Conservation (phyloP, 78 protist genomes). For the Chrysochromulina tobinii region DNA sequence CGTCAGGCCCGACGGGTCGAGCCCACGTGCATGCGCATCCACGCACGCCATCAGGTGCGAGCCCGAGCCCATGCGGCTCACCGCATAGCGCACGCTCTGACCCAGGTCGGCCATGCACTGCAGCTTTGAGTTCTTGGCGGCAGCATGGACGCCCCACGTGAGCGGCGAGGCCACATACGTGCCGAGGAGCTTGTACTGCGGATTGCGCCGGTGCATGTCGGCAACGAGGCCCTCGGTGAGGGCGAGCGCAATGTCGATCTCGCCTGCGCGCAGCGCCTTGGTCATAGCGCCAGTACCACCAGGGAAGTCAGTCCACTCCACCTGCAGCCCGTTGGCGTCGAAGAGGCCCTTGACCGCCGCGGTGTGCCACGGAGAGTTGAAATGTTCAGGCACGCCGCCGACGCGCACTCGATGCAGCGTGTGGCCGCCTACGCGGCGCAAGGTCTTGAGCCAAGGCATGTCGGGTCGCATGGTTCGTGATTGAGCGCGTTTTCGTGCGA, state of each 20-base stretch:
- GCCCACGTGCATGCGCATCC: neutral
- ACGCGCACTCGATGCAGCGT: neutral
- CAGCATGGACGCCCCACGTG: neutral
- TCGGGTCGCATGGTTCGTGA: no score
- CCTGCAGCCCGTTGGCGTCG: neutral
- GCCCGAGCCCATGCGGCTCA: neutral
- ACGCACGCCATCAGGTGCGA: constrained; percentile 1
- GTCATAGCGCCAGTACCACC: constrained; percentile 20
- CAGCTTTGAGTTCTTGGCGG: neutral
- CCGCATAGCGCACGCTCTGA: neutral
- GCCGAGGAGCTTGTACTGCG: neutral
- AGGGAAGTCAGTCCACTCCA: neutral
- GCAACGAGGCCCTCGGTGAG: constrained; percentile 21
- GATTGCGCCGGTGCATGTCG: neutral
- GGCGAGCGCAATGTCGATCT: neutral
- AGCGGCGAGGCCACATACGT: constrained; percentile 7
- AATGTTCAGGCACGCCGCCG: constrained; percentile 22
- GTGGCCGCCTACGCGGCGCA: no score
- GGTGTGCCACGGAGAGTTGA: neutral
- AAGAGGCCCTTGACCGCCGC: neutral
- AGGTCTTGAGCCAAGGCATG: no score
- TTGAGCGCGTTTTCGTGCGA: no score
- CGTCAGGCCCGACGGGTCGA: neutral
- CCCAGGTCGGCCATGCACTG: neutral
- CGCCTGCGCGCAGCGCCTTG: neutral